Evolutionary conservation across 139 green algal species (phyloP).

Genomic region (Eudorina sp.): DNA sequence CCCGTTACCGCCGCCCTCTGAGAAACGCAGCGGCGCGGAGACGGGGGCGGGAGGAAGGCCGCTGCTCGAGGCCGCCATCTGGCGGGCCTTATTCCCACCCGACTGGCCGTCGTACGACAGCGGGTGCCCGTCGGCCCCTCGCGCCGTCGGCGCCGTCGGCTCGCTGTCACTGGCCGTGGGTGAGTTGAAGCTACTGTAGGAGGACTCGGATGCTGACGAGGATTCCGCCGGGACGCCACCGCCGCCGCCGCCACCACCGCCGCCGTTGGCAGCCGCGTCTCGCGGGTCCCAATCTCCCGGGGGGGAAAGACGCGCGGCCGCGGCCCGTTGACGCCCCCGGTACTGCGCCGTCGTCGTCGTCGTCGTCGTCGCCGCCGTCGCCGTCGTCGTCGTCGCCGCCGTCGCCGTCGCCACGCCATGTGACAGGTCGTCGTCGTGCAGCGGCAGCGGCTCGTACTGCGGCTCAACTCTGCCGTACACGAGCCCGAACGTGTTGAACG

Average conservation of each 20-base stretch:
- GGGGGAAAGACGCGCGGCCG: neutral
- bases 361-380: neutral
- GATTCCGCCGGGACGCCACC: neutral
- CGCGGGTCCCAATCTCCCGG: neutral
- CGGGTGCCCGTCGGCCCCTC: neutral
- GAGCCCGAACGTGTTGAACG: neutral
- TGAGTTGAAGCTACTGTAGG: neutral
- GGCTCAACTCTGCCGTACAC: constrained; percentile 10
- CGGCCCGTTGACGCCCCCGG: too few relatives aligned
- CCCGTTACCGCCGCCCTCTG: neutral
- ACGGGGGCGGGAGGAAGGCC: neutral
- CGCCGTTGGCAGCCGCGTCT: neutral
- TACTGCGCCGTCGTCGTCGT: neutral
- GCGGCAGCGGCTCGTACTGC: neutral
- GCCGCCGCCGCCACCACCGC: neutral
- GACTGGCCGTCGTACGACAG: neutral
- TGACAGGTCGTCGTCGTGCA: neutral
- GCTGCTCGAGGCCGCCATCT: neutral
- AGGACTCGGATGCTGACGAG: neutral
- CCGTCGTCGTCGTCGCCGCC: neutral
- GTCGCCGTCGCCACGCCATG: neutral
- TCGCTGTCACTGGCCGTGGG: neutral
- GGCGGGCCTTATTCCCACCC: neutral
- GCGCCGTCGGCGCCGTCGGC: neutral
- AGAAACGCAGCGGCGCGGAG: neutral